These are phyloP conservation scores for Dianthus caryophyllus DNA, from an alignment of 148 eudicot species.

Conservation along the genomic window DNA sequence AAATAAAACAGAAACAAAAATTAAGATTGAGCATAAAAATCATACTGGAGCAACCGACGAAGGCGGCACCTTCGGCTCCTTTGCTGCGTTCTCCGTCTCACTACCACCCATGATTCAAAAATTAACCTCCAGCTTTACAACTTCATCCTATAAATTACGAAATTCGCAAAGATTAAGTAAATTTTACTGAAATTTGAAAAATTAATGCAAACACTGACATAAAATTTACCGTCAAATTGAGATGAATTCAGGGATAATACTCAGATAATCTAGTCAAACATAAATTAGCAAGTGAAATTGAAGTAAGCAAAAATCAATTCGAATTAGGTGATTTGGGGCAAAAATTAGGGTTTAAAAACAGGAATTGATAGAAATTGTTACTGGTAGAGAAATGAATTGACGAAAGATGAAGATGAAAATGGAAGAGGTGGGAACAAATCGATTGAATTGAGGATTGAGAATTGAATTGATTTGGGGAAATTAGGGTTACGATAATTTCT, in stretches of 20 bases:
- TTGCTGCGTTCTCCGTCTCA: slow-evolving; percentile 75
- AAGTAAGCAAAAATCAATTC: not conserved
- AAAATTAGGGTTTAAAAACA: not conserved
- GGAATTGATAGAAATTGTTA: not conserved
- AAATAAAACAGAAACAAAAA: not conserved
- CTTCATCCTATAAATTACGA: slow-evolving; percentile 23
- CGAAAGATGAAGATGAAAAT: slow-evolving; percentile 5
- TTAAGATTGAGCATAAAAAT: slow-evolving; percentile 6
- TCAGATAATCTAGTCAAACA: slow-evolving; percentile 4
- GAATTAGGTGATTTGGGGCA: not conserved
- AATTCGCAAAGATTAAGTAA: slow-evolving; percentile 6
- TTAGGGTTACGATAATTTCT: slow-evolving; percentile 29
- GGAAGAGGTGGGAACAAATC: not conserved
- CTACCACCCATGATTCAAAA: slow-evolving; percentile 64
- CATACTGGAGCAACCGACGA: slow-evolving; percentile 34
- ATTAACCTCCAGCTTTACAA: slow-evolving; percentile 17
- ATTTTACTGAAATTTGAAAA: not conserved
- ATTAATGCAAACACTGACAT: not conserved
- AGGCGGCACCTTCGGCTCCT: slow-evolving; percentile 66
- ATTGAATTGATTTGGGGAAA: slow-evolving; percentile 23
- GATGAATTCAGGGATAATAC: not conserved
- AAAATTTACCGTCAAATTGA: slow-evolving; percentile 8
- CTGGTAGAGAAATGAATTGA: slow-evolving; percentile 5
- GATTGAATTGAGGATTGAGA: slow-evolving; percentile 20
- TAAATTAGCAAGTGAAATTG: not conserved